Evolutionary conservation across 306 rosid species (phyloP), one percentile per base, ranked within the genome.

Genomic region (Citrullus mucosospermus): DNA sequence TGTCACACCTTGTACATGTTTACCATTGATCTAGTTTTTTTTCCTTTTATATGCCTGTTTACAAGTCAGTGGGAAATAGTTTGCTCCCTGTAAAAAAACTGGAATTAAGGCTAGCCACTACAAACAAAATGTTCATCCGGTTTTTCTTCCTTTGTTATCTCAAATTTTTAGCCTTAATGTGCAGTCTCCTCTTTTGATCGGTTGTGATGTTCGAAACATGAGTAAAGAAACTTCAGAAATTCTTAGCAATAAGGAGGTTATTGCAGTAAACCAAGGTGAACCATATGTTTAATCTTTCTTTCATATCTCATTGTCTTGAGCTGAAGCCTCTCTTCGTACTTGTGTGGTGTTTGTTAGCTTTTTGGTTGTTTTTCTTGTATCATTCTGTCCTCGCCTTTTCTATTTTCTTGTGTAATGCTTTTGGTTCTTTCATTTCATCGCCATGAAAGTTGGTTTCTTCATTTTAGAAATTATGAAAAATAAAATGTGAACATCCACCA

Each of bases 181-280:
- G 90, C 96, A 95, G 99, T 96, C 99, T 55, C 99, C 99, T 56
- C 90, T 95, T 81, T 84, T 95, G 86, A 69, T 95, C 51, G 97
- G 97, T 43, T 95, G 96, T 5, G 96, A 95, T 70, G 85, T 92
- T 61, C 89, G 99, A 84, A 95, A 86, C 83, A 71, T 92, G 89
- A 88, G 93, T 59, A 80, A 81, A 1, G 99, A 92, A 80, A 91
- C 99, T 67, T 63, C 30, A 8, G 89, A 90, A 84, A 83, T 95
- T 82, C 78, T 90, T 73, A 88, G 87, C 83, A 95, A 95, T 25
- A 75, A 81, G 85, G 99, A 95, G 87, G 90, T 95, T 82, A 91
- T 95, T 85, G 93, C 89, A 51, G 73, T 95, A 75, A 92, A 95
- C 86, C 97, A 95, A 95, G 99, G 99, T 95, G 48, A 72, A 15